These are phyloP conservation scores for Gardenia jasminoides DNA, from an alignment of 257 asterid genomes.

Conservation along the genomic window DNA sequence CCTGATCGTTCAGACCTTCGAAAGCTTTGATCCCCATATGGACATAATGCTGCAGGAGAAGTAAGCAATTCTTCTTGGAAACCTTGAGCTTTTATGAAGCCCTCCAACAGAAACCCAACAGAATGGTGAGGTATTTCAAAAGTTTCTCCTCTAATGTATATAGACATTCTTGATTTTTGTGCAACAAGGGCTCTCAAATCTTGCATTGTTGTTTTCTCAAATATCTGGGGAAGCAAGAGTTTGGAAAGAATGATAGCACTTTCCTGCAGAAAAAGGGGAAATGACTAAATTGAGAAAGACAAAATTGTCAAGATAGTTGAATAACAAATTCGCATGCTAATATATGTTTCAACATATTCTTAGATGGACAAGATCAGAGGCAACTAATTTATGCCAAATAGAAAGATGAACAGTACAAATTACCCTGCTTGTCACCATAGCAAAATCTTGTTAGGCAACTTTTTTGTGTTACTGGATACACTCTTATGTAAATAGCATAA, in stretches of 20 bases:
- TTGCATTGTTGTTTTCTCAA: constrained; percentile 75
- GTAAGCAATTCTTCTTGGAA: constrained; percentile 56
- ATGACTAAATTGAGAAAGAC: too few relatives aligned
- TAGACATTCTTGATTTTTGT: constrained; percentile 63
- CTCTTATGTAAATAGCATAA: too few relatives aligned
- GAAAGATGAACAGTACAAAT: background rate
- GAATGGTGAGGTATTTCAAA: constrained; percentile 74
- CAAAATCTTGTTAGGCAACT: too few relatives aligned
- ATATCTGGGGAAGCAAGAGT: constrained; percentile 73
- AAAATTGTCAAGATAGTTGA: constrained; percentile 9
- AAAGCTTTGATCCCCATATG: constrained; percentile 48
- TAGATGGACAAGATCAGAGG: background rate
- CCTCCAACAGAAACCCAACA: constrained; percentile 86
- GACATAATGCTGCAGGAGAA: constrained; percentile 66
- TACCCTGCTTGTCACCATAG: too few relatives aligned
- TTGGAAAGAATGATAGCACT: constrained; percentile 70
- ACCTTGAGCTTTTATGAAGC: constrained; percentile 66
- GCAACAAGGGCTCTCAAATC: constrained; percentile 74
- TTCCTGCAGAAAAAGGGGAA: constrained; percentile 56
- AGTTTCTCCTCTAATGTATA: constrained; percentile 71
- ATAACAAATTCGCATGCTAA: background rate
- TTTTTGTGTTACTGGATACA: too few relatives aligned
- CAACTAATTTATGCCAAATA: background rate
- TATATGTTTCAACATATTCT: background rate
- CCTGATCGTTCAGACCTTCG: constrained; percentile 57